Conservation (phyloP, 805 yeast species). For the Saccharomycopsis synnaedendra region DNA sequence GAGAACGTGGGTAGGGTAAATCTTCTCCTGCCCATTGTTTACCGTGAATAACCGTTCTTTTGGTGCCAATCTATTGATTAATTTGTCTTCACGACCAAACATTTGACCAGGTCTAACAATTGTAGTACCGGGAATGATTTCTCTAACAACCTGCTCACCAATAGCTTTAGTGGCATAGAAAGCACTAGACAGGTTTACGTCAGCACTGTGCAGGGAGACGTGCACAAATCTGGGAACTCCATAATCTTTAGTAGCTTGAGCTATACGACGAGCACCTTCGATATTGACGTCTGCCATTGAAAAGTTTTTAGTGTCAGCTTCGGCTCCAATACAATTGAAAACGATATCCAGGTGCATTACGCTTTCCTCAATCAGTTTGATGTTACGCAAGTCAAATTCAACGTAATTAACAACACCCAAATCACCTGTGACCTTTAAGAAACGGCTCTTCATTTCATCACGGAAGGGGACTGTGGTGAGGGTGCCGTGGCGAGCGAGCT, state of each 20-base stretch:
- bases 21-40: slow-evolving; percentile 47
- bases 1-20: slow-evolving; percentile 61
- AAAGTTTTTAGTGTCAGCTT: slow-evolving; percentile 68
- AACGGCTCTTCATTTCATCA: slow-evolving; percentile 67
- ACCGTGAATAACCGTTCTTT: slow-evolving; percentile 53
- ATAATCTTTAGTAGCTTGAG: slow-evolving; percentile 56
- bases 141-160: slow-evolving; percentile 63
- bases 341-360: slow-evolving; percentile 78
- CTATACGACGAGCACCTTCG: slow-evolving; percentile 68
- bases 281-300: slow-evolving; percentile 75
- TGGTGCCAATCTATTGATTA: slow-evolving; percentile 50
- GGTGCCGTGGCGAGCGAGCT: slow-evolving; percentile 77
- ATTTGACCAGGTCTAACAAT: slow-evolving; percentile 79
- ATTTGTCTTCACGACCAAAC: slow-evolving; percentile 64
- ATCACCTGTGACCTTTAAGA: slow-evolving; percentile 74
- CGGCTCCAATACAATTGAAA: slow-evolving; percentile 68
- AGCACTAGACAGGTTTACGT: slow-evolving; percentile 54
- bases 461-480: slow-evolving; percentile 67
- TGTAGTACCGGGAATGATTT: slow-evolving; percentile 60
- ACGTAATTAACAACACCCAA: slow-evolving; percentile 78
- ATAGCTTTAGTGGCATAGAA: slow-evolving; percentile 71
- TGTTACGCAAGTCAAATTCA: slow-evolving; percentile 73
- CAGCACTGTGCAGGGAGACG: slow-evolving; percentile 70
- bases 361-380: slow-evolving; percentile 62
- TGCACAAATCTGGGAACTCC: slow-evolving; percentile 68